phyloP scores from a whole-genome alignment of 2,329 filamentous ascomycete species.

The Waltergamsia citrina region DNA sequence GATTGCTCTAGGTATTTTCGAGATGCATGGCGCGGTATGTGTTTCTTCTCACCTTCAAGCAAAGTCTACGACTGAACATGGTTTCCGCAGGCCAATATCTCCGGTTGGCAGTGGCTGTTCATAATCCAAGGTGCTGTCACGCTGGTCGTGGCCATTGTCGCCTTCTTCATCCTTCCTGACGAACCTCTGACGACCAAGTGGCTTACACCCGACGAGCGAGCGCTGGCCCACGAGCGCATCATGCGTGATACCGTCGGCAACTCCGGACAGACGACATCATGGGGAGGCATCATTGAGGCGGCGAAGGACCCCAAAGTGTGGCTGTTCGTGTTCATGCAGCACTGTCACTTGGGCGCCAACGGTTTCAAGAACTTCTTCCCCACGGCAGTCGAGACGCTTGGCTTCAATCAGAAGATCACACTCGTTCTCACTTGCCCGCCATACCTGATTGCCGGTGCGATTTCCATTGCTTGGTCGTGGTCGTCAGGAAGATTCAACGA shows the following conservation, averaged over 20 bases:
- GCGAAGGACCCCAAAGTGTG: conserved; percentile 31
- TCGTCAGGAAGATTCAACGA: conserved; percentile 29
- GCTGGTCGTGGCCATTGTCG: conserved; percentile 8
- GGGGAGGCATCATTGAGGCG: conserved; percentile 29
- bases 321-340: conserved; percentile 36
- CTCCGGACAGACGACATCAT: conserved; percentile 16
- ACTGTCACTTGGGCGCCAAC: conserved; percentile 34
- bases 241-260: conserved; percentile 30
- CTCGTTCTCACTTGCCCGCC: conserved; percentile 33
- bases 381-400: conserved; percentile 17
- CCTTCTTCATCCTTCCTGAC: conserved; percentile 12
- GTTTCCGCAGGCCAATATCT: conserved; percentile 16
- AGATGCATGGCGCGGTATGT: too few relatives aligned
- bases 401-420: conserved; percentile 28
- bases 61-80: too few relatives aligned
- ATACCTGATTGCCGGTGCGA: conserved; percentile 26
- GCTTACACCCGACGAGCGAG: conserved; percentile 30
- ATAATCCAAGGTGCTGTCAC: conserved; percentile 49
- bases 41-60: too few relatives aligned
- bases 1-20: conserved; percentile 31
- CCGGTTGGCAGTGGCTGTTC: conserved; percentile 28
- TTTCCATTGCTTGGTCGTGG: conserved; percentile 25
- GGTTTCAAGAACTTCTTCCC: conserved; percentile 17
- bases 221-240: conserved; percentile 24
- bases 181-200: conserved; percentile 29